Evolutionary conservation across 768 basidiomycete species (phyloP).

Genomic region (Crucibulum laeve): DNA sequence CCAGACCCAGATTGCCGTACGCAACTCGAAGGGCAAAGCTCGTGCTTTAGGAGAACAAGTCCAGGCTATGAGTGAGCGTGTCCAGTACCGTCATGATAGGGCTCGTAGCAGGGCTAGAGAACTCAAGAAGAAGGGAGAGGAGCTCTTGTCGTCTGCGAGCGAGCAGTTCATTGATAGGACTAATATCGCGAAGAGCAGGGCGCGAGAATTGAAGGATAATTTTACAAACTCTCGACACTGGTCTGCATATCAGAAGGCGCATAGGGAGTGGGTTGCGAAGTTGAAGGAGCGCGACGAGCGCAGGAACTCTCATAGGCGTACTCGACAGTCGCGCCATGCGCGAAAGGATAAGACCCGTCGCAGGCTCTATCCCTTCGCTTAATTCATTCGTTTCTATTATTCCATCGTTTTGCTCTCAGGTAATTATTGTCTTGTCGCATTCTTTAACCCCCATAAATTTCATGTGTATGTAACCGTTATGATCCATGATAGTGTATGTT

Average conservation of each 20-base stretch:
- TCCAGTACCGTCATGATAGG: slow-evolving; percentile 44
- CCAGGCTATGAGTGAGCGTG: slow-evolving; percentile 32
- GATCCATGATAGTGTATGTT: too few relatives aligned
- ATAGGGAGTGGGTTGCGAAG: slow-evolving; percentile 24
- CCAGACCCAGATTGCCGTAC: slow-evolving; percentile 42
- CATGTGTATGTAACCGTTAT: too few relatives aligned
- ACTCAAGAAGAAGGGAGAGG: slow-evolving; percentile 43
- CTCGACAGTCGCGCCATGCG: too few relatives aligned
- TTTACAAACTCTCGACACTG: slow-evolving; percentile 23
- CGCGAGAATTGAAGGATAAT: slow-evolving; percentile 33
- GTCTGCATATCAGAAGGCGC: slow-evolving; percentile 25
- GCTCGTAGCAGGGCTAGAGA: slow-evolving; percentile 52
- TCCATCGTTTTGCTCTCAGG: too few relatives aligned
- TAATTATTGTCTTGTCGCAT: too few relatives aligned
- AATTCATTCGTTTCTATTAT: too few relatives aligned
- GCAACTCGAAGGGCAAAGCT: slow-evolving; percentile 45
- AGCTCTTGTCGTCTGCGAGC: slow-evolving; percentile 38
- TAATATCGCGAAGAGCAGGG: slow-evolving; percentile 36
- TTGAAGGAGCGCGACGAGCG: too few relatives aligned
- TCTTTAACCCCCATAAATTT: too few relatives aligned
- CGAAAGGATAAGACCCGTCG: too few relatives aligned
- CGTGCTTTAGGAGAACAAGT: slow-evolving; percentile 40
- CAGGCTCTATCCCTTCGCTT: too few relatives aligned
- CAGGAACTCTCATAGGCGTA: too few relatives aligned
- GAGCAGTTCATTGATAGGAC: slow-evolving; percentile 38